These are phyloP conservation scores for Solioccasus polychromus DNA, from an alignment of 768 basidiomycete genomes.

Conservation along the genomic window DNA sequence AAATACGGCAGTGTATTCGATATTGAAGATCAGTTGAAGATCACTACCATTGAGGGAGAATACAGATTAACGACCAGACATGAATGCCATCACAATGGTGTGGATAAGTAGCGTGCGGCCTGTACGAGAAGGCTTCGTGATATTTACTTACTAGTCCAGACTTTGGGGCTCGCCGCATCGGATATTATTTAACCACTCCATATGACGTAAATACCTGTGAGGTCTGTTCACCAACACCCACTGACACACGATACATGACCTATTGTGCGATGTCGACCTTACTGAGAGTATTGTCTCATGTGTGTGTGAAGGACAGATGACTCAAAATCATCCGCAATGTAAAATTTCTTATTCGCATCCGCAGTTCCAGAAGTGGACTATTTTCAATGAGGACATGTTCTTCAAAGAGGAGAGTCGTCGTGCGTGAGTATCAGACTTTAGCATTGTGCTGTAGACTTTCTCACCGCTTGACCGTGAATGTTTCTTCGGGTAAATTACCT, in stretches of 20 bases:
- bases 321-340: neutral
- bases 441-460: slow-evolving; percentile 12
- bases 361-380: neutral
- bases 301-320: slow-evolving; percentile 9
- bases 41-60: slow-evolving; percentile 24
- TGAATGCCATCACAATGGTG: slow-evolving; percentile 2
- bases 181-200: neutral
- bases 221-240: neutral
- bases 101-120: slow-evolving; percentile 3
- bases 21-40: slow-evolving; percentile 29
- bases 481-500: slow-evolving; percentile 3
- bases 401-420: neutral
- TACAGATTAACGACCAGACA: slow-evolving; percentile 19
- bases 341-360: neutral
- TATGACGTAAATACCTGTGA: slow-evolving; percentile 19
- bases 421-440: slow-evolving; percentile 14
- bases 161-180: neutral
- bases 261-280: neutral
- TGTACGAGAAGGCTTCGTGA: neutral
- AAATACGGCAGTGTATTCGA: slow-evolving; percentile 14
- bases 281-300: neutral
- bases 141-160: slow-evolving; percentile 1
- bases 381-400: neutral
- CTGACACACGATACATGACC: slow-evolving; percentile 5
- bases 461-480: slow-evolving; percentile 16